Evolutionary conservation across 106 monocot species (phyloP).

Genomic region (Phalaenopsis equestris): DNA sequence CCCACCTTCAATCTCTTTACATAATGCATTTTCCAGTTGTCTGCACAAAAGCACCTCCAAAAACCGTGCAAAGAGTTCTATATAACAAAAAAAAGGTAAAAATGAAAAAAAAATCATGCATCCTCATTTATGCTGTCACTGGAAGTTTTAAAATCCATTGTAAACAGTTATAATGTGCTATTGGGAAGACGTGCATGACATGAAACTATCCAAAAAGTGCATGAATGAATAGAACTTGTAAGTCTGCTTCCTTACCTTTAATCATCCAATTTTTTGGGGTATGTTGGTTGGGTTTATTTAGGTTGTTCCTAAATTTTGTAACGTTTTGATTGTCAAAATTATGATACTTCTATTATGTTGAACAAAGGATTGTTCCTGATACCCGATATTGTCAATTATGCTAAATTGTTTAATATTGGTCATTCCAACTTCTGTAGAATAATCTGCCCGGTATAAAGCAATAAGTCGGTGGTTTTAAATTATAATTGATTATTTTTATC

Average conservation of each 20-base stretch:
- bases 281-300: not conserved
- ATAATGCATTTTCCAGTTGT: no score
- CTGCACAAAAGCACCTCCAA: no score
- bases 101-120: no score
- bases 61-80: no score
- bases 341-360: not conserved
- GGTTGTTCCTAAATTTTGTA: not conserved
- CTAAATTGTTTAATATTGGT: not conserved
- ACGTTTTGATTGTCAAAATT: not conserved
- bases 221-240: no score
- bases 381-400: not conserved
- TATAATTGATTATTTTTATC: slow-evolving; percentile 1
- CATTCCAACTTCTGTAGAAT: not conserved
- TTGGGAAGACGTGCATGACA: no score
- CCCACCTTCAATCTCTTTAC: no score
- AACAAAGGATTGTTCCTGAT: not conserved
- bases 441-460: not conserved
- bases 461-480: not conserved
- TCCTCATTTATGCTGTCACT: no score
- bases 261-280: not conserved
- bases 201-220: no score
- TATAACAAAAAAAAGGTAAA: no score
- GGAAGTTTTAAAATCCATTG: no score
- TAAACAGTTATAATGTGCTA: no score
- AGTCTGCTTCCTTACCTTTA: not conserved